phyloP scores from a whole-genome alignment of 371 early-diverging fungal genomes.

The Actinomucor elegans region DNA sequence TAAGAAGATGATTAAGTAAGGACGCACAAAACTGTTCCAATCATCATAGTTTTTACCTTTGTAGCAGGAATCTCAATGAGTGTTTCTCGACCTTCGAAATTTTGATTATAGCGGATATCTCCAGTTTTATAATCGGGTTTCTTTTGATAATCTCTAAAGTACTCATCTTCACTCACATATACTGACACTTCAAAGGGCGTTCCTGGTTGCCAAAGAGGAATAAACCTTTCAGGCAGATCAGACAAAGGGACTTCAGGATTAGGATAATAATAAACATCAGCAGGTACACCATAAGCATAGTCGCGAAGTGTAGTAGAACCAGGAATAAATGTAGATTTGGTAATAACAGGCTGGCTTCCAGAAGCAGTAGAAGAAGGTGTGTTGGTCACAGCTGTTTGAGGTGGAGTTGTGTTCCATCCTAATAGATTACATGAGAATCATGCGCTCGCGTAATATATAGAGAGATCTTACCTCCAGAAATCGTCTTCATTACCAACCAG shows the following conservation, averaged over 20 bases:
- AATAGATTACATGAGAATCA: too few relatives aligned
- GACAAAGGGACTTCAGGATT: constrained; percentile 27
- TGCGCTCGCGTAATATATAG: too few relatives aligned
- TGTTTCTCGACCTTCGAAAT: constrained; percentile 48
- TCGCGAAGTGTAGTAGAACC: constrained; percentile 20
- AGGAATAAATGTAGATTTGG: constrained; percentile 1
- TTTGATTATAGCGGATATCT: constrained; percentile 60
- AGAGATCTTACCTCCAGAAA: constrained; percentile 25
- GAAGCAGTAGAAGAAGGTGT: neutral
- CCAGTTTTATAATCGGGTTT: constrained; percentile 59
- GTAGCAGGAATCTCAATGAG: constrained; percentile 45
- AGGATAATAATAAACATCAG: constrained; percentile 39
- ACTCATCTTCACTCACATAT: constrained; percentile 53
- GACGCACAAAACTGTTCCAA: neutral
- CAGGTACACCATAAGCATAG: constrained; percentile 33
- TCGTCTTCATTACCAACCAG: constrained; percentile 35
- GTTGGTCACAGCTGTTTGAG: neutral
- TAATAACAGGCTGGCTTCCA: neutral
- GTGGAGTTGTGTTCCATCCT: constrained; percentile 1
- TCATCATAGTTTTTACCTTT: constrained; percentile 28
- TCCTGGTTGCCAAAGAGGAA: constrained; percentile 41
- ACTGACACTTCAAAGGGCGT: constrained; percentile 50
- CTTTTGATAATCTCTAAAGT: constrained; percentile 50
- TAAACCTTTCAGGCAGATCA: constrained; percentile 30
- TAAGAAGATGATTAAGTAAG: constrained; percentile 16